Evolutionary conservation across 2,329 filamentous ascomycete species (phyloP), one percentile per base, ranked within the genome.

Genomic region (Cladobotryum protrusum): DNA sequence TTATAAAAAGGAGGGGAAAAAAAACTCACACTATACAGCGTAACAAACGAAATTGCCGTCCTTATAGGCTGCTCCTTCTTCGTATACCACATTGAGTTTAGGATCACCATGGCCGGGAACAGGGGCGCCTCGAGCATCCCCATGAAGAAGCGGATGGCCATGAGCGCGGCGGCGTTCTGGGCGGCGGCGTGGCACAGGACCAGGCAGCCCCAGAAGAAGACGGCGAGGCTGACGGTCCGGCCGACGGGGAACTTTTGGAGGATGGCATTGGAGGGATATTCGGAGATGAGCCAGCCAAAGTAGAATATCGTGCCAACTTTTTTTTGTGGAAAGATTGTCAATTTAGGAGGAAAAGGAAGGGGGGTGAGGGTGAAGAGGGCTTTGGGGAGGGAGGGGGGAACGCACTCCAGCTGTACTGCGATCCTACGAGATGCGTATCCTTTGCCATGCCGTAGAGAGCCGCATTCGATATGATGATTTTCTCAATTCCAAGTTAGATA

Each of bases 401-500:
- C 42, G n/a, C n/a, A 44, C 42, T 20, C 48, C 43, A 50, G 43
- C 15, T 50, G 18, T 50, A 54, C n/a, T 51, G 37, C 36, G 50
- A 45, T 20, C 52, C 52, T 15, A 40, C 48, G 11, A 53, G 41
- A 0, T 39, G n/a, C n/a, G 43, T 34, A 53, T 81, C 77, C n/a
- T 79, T 70, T 12, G 66, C 62, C 48, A 82, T 78, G 1, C 76
- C 77, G 54, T 79, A 79, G 33, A 81, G 74, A 3, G 77, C 77
- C 1, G 78, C 77, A 56, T 79, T 79, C 29, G 68, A 72, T 9
- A 77, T 57, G 1, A 71, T 75, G 0, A 73, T 76, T 65, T 76
- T 50, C 33, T 43, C n/a, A n/a, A 45, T 11, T 33, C 5, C n/a
- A 33, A n/a, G n/a, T n/a, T n/a, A n/a, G n/a, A n/a, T n/a, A 17